Base-by-base conservation (phyloP, 768 basidiomycete species). In the Serendipita indica region DNA sequence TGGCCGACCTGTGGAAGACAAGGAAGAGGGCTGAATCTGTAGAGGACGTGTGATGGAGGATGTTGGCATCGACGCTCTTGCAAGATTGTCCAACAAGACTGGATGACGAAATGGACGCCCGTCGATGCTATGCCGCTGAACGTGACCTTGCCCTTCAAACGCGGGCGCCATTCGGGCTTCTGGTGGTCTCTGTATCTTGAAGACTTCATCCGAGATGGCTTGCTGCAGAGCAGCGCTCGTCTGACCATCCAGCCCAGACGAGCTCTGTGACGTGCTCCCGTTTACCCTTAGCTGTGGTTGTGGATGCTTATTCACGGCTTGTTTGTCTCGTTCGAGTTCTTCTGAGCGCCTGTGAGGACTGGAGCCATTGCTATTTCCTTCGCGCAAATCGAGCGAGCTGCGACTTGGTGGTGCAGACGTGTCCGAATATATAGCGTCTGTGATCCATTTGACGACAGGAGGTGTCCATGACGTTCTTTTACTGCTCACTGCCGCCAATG, bases 61-160 rank as follows among this genome's bases (percentile, higher is more conserved):
- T 4, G 79, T 82, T 25, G 85, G 83, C 25, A 84, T 74, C 0
- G 84, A 79, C 1, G 77, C 73, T 45, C 82, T 77, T 2, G 80
- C 75, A 57, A 83, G 73, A 62, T 66, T 73, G 64, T 77, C 76
- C 57, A 83, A 58, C 16, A 63, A 39, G 10, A 39, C 32, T 25
- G 62, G 62, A 49, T 59, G 60, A 45, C 41, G 58, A 13, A 61
- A 43, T n/a, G 28, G n/a, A 22, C 54, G 37, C n/a, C 56, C 56
- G 13, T 54, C 54, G 54, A 35, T 45, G 33, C 16, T 54, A 30
- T 12, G 33, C 43, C 22, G 57, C 14, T 20, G 57, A 3, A 7
- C 34, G 32, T 43, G 58, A 22, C 27, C 39, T 33, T 6, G 57
- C 41, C 45, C 37, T 32, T 32, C 57, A 41, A 4, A 57, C 41